phyloP scores from a whole-genome alignment of 108 stramenopile genomes.

The Epithemia pelagica region DNA sequence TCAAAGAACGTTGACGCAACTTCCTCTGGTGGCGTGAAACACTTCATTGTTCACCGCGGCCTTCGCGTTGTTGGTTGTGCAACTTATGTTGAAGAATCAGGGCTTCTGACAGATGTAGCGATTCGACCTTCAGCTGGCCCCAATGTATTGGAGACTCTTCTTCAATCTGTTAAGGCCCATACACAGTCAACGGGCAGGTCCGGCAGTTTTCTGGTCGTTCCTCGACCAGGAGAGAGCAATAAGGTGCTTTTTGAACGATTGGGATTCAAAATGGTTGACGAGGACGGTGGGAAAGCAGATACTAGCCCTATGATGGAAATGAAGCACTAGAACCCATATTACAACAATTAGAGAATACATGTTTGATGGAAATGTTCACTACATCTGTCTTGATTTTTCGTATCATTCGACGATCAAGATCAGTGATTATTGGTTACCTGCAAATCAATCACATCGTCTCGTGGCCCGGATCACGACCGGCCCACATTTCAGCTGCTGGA shows the following conservation, averaged over 20 bases:
- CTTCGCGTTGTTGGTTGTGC: constrained; percentile 68
- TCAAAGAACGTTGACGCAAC: background rate
- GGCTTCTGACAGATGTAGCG: constrained; percentile 50
- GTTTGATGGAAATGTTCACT: too few species aligned
- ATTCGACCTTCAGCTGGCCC: constrained; percentile 47
- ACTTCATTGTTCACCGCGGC: constrained; percentile 60
- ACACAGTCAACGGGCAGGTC: constrained; percentile 12
- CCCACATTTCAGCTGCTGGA: too few species aligned
- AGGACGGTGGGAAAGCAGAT: constrained; percentile 8
- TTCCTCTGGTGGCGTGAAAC: background rate
- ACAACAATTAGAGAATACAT: too few species aligned
- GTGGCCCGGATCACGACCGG: constrained; percentile 12
- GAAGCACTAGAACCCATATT: constrained; percentile 3
- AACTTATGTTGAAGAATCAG: constrained; percentile 42
- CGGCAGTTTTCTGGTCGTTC: constrained; percentile 23
- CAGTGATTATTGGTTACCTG: constrained; percentile 5
- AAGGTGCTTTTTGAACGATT: constrained; percentile 42
- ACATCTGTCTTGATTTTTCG: constrained; percentile 18
- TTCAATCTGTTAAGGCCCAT: constrained; percentile 20
- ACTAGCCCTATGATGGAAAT: constrained; percentile 9
- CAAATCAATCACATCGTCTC: constrained; percentile 17
- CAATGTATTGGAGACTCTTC: constrained; percentile 14
- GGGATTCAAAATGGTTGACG: constrained; percentile 28
- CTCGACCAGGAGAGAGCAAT: constrained; percentile 22
- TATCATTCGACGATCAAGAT: constrained; percentile 14